Evolutionary conservation across 2,329 filamentous ascomycete genomes (phyloP), one percentile per base, ranked within the genome.

Genomic region (Macrophomina pseudophaseolina): DNA sequence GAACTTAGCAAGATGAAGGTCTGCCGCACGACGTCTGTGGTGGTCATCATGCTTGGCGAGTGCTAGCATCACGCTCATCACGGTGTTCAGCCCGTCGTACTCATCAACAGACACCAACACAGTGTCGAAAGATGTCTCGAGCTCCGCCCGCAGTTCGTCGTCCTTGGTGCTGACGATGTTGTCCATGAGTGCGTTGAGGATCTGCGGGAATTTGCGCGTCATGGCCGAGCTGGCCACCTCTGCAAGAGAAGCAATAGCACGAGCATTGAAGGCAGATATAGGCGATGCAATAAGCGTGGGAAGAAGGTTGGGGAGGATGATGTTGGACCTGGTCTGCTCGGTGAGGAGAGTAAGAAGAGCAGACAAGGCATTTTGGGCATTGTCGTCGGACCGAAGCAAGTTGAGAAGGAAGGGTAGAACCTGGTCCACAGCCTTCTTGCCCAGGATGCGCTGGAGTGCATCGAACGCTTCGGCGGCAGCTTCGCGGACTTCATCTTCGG

Each of bases 381-480:
- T 89, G 11, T 91, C 88, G 66, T 97, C 92, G 56, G 90, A 91
- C 65, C 94, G 90, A 68, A 99, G 83, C n/a, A 98, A 86, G 75
- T 88, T 94, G 74, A 99, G 89, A 35, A 99, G 88, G 81, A 93
- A 91, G 64, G 96, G 96, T 69, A 99, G 85, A 30, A 99, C 95
- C 76, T 98, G 93, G 74, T 99, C 94, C 62, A 99, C 91, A 64
- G 93, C 94, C 74, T 88, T 91, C 85, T 97, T 98, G 82, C 95
- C 95, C 69, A 98, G 84, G 62, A 97, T 92, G 74, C 94, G 91
- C 79, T 99, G 95, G 67, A 99, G 81, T 40, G 94, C 92, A 78
- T 99, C 95, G 75, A 99, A 99, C 1, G 95, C 95, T 79, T 99
- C 95, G 28, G 96, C 95, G 32, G 96, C 95, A 67, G 95, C 93